Evolutionary conservation across 495 filamentous ascomycete species (phyloP).

Genomic region (Podospora sp.): DNA sequence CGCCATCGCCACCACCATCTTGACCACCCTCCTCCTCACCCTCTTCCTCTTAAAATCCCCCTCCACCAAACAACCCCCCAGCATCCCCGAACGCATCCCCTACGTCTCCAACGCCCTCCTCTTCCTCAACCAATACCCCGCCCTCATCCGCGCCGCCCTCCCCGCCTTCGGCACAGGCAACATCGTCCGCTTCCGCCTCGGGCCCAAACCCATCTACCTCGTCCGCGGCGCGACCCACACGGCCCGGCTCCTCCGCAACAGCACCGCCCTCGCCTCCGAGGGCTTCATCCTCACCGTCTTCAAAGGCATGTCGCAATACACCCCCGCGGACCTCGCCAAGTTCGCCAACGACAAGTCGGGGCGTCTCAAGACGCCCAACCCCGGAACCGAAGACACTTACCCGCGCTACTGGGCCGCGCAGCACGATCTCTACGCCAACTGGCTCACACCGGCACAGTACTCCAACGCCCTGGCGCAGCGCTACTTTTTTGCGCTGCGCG

Average conservation of each 20-base stretch:
- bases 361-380: neutral
- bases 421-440: conserved; percentile 3
- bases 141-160: neutral
- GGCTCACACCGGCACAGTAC: conserved; percentile 3
- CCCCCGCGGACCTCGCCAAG: neutral
- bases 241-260: neutral
- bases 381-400: neutral
- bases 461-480: conserved; percentile 7
- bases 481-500: conserved; percentile 19
- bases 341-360: conserved; percentile 10
- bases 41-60: too few species aligned
- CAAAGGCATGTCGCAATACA: neutral
- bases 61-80: conserved; percentile 13
- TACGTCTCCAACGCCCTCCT: conserved; percentile 8
- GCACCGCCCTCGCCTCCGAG: neutral
- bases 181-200: conserved; percentile 12
- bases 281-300: conserved; percentile 2
- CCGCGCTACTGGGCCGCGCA: conserved; percentile 5
- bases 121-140: neutral
- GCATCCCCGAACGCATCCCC: neutral
- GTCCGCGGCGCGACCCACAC: neutral
- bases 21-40: too few species aligned
- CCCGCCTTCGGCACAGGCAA: neutral
- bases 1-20: too few species aligned
- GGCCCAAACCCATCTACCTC: neutral